Evolutionary conservation across 1,284 basidiomycete species (phyloP).

Genomic region (Phlebopus sp.): DNA sequence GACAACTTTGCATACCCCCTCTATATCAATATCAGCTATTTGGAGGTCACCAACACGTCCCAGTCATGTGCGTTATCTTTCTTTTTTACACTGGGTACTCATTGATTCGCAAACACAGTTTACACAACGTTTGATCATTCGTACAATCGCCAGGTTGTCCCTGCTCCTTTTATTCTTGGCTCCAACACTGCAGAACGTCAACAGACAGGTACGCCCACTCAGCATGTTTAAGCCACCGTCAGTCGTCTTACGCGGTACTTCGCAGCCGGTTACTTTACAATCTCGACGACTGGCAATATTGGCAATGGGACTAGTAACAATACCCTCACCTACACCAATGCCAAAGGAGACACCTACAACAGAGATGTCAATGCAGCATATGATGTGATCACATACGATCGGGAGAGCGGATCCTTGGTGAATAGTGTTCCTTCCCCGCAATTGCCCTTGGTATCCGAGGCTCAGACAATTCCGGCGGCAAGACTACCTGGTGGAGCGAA

Average conservation of each 20-base stretch:
- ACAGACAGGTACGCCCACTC: conserved; percentile 43
- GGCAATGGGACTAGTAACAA: conserved; percentile 73
- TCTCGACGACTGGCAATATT: conserved; percentile 37
- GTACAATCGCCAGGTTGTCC: conserved; percentile 56
- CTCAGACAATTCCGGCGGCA: conserved; percentile 16
- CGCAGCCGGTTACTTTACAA: conserved; percentile 54
- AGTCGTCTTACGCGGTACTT: neutral
- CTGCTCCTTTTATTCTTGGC: conserved; percentile 55
- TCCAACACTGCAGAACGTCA: conserved; percentile 61
- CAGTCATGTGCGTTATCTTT: conserved; percentile 41
- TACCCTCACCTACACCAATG: conserved; percentile 60
- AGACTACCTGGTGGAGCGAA: conserved; percentile 43
- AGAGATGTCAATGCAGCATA: conserved; percentile 58
- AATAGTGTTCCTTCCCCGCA: conserved; percentile 4
- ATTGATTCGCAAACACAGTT: conserved; percentile 35
- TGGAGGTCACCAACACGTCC: conserved; percentile 42
- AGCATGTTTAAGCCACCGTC: neutral
- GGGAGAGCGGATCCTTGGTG: conserved; percentile 55
- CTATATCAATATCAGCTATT: conserved; percentile 53
- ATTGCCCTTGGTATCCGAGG: neutral
- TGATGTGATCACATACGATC: conserved; percentile 60
- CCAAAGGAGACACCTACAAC: conserved; percentile 58
- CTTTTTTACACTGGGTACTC: neutral
- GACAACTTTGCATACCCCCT: conserved; percentile 68
- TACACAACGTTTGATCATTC: conserved; percentile 61